Percentiles rank a stretch among this genome's conserved stretches.
Evolutionary conservation across 495 filamentous ascomycete species (phyloP).

Genomic region (Tuber indicum): DNA sequence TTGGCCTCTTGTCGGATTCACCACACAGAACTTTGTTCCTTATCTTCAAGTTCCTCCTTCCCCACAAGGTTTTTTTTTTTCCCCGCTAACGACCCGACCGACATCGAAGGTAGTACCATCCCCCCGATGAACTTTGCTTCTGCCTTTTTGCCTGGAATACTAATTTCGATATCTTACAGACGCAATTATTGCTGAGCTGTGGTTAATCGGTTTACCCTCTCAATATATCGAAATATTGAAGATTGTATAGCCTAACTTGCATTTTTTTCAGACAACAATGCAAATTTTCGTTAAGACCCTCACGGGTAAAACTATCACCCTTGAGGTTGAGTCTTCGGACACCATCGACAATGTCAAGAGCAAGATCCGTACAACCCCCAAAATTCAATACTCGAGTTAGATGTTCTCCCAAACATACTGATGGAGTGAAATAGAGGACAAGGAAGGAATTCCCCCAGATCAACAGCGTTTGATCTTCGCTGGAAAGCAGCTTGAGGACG

Average conservation of each 20-base stretch:
- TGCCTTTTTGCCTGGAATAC: not conserved
- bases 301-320: conserved; percentile 99
- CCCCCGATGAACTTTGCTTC: not conserved
- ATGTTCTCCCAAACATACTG: not conserved
- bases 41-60: conserved; percentile 17
- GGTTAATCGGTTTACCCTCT: conserved; percentile 28
- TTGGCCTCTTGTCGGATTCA: not conserved
- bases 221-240: not conserved
- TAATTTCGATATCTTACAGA: conserved; percentile 27
- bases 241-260: not conserved
- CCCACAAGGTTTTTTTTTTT: conserved; percentile 13
- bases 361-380: conserved; percentile 53
- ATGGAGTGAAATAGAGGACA: conserved; percentile 58
- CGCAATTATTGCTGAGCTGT: conserved; percentile 43
- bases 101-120: conserved; percentile 38
- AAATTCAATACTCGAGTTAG: not conserved
- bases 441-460: conserved; percentile 99
- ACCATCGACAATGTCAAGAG: conserved; percentile 99
- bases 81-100: conserved; percentile 26
- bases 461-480: conserved; percentile 99
- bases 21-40: conserved; percentile 17
- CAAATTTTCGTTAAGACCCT: conserved; percentile 99
- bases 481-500: conserved; percentile 99
- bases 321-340: conserved; percentile 99
- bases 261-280: conserved; percentile 50